Base-by-base conservation (phyloP, 176 grass and related monocot species). In the Aegilops sharonensis region DNA sequence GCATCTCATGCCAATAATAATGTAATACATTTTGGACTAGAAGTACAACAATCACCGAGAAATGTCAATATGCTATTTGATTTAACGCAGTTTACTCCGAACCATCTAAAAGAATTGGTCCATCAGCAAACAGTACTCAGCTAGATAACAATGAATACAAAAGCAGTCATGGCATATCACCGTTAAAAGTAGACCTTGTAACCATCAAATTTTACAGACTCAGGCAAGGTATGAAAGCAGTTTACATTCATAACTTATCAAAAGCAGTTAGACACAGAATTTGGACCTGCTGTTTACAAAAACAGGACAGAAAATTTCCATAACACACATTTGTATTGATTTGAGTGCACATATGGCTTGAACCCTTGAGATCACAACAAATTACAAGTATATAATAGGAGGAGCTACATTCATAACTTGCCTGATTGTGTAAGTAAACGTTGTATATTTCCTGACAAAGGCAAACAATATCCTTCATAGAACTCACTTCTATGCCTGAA, bases 401-500 rank as follows among this genome's bases (percentile, higher is more conserved):
- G 54, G 23, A 76, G 27, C 10, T 30, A 31, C 5, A 30, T 31
- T 15, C 13, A 57, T 77, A 21, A 34, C 45, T 79, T 61, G 31
- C 77, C 54, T 63, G 54, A 24, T 40, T 62, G 12, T 79, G 8
- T 10, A 77, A 32, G 48, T 10, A 77, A 34, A 45, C 42, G 30
- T 77, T 78, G 54, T 90, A 93, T 85, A 90, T 90, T 79, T 86
- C 64, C 66, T 78, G 91, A 87, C 91, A 90, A 64, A 90, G 81
- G 32, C 71, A 77, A 80, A 83, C 29, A 81, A 93, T 32, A 47
- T 90, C 91, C 0, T 32, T 21, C 24, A 52, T 48, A 8, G n/a
- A n/a, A 75, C 47, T 23, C 60, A 87, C 63, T 78, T 83, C 70
- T 17, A 62, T 57, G 45, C 72, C 29, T 37, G 91, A 72, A 83